Evolutionary conservation across 179 eudicot genomes (phyloP), one percentile per base, ranked within the genome.

Genomic region (Heliamphora pulchella): DNA sequence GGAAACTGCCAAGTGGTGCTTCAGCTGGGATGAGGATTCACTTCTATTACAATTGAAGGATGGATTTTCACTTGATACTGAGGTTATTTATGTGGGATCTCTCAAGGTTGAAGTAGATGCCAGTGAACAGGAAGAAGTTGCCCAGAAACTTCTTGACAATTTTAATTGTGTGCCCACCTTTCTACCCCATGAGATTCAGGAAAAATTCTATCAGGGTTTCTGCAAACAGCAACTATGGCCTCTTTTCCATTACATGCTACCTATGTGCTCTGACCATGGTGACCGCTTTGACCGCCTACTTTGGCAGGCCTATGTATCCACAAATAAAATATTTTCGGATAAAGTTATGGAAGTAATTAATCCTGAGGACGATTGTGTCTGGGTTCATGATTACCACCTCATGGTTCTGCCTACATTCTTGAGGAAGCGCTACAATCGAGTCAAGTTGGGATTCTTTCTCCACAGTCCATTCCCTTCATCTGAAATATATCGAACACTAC

Each of bases 201-300:
- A 87, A 76, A 93, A 87, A 74, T 94, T 88, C 81, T 94, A 93
- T 87, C 83, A 91, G 74, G 97, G 97, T 54, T 94, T 87, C 77
- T 94, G 97, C 77, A 94, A 94, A 91, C 94, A 94, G 77, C 92
- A 90, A 65, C 75, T 94, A 46, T 94, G 98, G 98, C 97, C 98
- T 10, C 94, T 93, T 81, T 94, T 94, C 70, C 98, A 94, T 81
- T 94, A 94, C 87, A 94, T 94, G 98, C 87, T 94, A 18, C 98
- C 98, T 44, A 83, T 94, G 88, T 91, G 94, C 79, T 87, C 92
- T 2, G 97, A 90, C 77, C 94, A 93, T 82, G 96, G 96, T 61
- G 97, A 93, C 61, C 98, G 97, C 46, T 94, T 90, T 81, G 96
- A 94, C 84, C 90, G 93, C 15, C 84, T 81, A 6, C 89, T 88